Evolutionary conservation across 352 stramenopile genomes (phyloP).

Genomic region (Blastocystis sp.): DNA sequence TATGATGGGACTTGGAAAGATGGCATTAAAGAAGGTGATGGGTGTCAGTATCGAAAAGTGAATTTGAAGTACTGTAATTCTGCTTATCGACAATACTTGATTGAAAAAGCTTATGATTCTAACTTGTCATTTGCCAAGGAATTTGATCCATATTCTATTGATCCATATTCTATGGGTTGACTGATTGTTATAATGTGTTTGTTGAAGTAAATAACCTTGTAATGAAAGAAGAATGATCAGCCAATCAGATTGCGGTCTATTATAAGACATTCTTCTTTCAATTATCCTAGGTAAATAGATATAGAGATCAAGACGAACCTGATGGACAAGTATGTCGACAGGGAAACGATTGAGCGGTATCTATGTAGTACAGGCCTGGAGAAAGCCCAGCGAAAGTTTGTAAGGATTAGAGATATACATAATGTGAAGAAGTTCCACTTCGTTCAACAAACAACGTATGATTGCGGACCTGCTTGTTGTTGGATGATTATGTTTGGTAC

Average conservation of each 20-base stretch:
- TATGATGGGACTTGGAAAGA: constrained; percentile 52
- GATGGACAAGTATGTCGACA: neutral
- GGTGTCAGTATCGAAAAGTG: neutral
- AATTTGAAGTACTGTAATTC: constrained; percentile 52
- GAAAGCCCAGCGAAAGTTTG: constrained; percentile 6
- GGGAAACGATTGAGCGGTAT: constrained; percentile 55
- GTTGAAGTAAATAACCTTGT: neutral
- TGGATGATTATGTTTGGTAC: constrained; percentile 39
- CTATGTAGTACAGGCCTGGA: constrained; percentile 38
- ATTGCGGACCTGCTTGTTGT: constrained; percentile 50
- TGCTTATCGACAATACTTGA: neutral
- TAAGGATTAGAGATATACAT: neutral
- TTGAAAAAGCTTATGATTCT: neutral
- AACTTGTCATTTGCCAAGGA: constrained; percentile 1
- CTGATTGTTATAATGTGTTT: neutral
- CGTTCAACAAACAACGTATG: constrained; percentile 34
- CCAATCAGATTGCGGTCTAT: no score
- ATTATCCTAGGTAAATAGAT: neutral
- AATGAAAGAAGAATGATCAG: neutral
- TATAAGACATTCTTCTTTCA: neutral
- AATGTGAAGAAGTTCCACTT: constrained; percentile 39
- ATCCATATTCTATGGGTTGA: neutral
- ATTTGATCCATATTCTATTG: constrained; percentile 4
- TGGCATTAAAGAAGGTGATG: constrained; percentile 10
- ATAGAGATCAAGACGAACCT: neutral